These are phyloP conservation scores for Albizia julibrissin DNA, from an alignment of 306 rosid species.

Conservation along the genomic window DNA sequence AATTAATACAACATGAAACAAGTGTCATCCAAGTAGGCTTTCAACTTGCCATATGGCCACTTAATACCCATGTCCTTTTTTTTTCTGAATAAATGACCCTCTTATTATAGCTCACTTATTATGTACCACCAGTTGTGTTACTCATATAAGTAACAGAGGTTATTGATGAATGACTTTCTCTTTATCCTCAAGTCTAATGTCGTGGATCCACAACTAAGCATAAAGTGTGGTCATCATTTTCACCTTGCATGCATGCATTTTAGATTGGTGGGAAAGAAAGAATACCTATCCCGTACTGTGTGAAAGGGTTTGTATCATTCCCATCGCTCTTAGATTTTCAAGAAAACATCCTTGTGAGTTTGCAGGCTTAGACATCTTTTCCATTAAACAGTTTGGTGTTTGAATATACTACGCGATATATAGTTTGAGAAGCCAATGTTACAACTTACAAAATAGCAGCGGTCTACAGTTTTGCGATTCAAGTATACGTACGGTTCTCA, in stretches of 20 bases:
- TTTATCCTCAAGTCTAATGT: conserved; percentile 64
- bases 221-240: conserved; percentile 87
- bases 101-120: too few relatives aligned
- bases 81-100: too few relatives aligned
- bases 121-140: too few relatives aligned
- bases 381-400: conserved; percentile 36
- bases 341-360: background rate
- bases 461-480: conserved; percentile 35
- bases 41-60: too few relatives aligned
- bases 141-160: too few relatives aligned
- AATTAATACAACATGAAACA: too few relatives aligned
- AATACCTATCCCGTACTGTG: conserved; percentile 88
- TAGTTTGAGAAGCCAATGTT: conserved; percentile 43
- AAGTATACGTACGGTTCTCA: conserved; percentile 1
- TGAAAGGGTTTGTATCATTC: conserved; percentile 66
- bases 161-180: conserved; percentile 11
- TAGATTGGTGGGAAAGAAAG: conserved; percentile 99
- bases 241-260: conserved; percentile 99
- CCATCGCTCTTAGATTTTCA: conserved; percentile 10
- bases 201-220: conserved; percentile 75
- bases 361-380: conserved; percentile 4
- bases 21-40: too few relatives aligned
- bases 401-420: conserved; percentile 33
- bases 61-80: too few relatives aligned
- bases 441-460: conserved; percentile 38